Base-by-base conservation (phyloP, 2,329 filamentous ascomycete genomes). In the Penicillium sp. region DNA sequence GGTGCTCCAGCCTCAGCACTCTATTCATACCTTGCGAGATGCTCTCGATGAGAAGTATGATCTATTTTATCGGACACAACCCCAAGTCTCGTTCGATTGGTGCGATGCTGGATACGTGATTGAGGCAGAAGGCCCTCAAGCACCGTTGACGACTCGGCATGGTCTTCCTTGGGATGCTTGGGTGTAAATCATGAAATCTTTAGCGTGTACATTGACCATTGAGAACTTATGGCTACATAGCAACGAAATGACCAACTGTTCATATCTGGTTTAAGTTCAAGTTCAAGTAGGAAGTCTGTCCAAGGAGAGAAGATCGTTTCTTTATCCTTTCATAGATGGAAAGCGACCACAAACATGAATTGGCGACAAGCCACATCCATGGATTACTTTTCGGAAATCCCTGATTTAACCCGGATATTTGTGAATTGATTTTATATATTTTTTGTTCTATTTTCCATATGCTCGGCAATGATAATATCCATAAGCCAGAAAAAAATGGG, bases 41-140 rank as follows among this genome's bases (percentile, higher is more conserved):
- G 73, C 75, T 4, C 48, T 78, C 24, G 29, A 65, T 16, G 16
- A 54, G 9, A 27, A 57, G 3, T 75, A 68, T 27, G 72, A 78
- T 56, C 43, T 21, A 0, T 76, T 76, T 42, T 78, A 78, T 52
- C 19, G 52, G 0, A 27, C 52, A 1, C 72, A 76, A 47, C 65
- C 68, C 1, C 68, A 56, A 43, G 72, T 78, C 0, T 65, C 65
- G 0, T 78, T 72, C 55, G 63, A 66, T 13, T 66, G 65, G 31
- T 78, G 75, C 47, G 73, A 71, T 48, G 53, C 56, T 7, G 75
- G 73, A 2, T 75, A 77, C 56, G 61, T 77, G 1, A 27, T 73
- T 1, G 71, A 70, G 4, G 66, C 68, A 0, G 75, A 78, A 54
- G 74, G 75, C 1, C 70, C 72, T 1, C 72, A 73, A 56, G 60